Base-by-base conservation (phyloP, 225 moss, liverwort and hornwort genomes). In the Bryum argenteum region DNA sequence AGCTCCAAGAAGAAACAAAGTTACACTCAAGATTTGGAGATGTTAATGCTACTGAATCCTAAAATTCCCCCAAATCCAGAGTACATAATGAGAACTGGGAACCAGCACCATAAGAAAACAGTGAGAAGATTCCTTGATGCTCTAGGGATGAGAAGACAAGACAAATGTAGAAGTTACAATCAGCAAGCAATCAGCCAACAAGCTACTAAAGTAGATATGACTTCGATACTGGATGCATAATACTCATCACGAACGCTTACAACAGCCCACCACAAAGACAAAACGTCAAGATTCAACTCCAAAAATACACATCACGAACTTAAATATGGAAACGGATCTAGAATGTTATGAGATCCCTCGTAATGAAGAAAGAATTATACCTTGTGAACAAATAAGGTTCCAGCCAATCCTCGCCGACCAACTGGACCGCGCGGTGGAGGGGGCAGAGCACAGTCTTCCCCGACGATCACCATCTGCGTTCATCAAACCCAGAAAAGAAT, bases 321-420 rank as follows among this genome's bases (percentile, higher is more conserved):
- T 43, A 50, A 66, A 41, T 13, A 39, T 67, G 15, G 18, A 24
- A 58, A 47, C 10, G 39, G 12, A 77, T 70, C 61, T 33, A 66
- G 41, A 9, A 56, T n/a, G 17, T 65, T 28, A 42, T 8, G 77
- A 3, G 8, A 66, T 33, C 41, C 19, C 19, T 57, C 39, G 4
- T 68, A 43, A 62, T 59, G 51, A 45, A 53, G 40, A 21, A 67
- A 47, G 67, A 4, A 20, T 60, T 69, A 79, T 67, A 94, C 97
- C 94, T 98, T 98, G 77, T 98, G 97, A 68, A 98, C 94, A 83
- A 98, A 94, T 41, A 98, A 80, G 33, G 94, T 94, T 43, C 97
- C 97, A 81, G 97, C 94, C 62, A 98, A 78, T 77, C 97, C 97
- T 62, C 97, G 83, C 67, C 97, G 86, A 58, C 97, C 97, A 69